A percentile compares a stretch with the other conserved stretches of the same genome.
Evolutionary conservation across 202 grass and related monocot species (phyloP).

Genomic region (Zizania palustris): DNA sequence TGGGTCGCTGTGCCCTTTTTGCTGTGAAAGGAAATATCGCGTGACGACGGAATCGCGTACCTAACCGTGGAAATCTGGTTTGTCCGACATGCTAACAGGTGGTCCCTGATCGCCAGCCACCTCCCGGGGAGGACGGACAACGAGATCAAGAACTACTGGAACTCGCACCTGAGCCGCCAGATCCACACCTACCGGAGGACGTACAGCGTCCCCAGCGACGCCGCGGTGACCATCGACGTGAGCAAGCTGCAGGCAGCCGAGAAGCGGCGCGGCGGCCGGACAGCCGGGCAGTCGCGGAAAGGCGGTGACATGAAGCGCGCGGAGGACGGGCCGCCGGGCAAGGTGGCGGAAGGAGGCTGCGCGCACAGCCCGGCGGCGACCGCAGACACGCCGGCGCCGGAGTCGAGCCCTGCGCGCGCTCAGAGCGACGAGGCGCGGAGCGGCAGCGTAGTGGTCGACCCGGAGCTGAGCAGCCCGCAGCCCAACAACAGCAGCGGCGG

Average conservation of each 20-base stretch:
- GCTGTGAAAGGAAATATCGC: background rate
- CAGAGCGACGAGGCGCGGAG: constrained; percentile 52
- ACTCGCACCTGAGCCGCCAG: constrained; percentile 80
- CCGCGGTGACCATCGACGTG: constrained; percentile 47
- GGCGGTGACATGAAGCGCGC: background rate
- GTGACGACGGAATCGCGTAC: background rate
- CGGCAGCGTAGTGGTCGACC: constrained; percentile 59
- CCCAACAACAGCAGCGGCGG: constrained; percentile 7
- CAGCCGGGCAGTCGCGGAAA: constrained; percentile 40
- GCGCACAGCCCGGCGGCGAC: background rate
- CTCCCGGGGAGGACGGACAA: constrained; percentile 83
- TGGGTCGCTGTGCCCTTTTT: background rate
- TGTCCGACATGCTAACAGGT: constrained; percentile 41
- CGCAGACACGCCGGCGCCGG: background rate
- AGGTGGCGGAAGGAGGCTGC: too few species aligned
- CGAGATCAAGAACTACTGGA: constrained; percentile 96
- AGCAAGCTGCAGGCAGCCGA: constrained; percentile 37
- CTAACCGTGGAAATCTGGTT: background rate
- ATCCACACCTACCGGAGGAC: constrained; percentile 60
- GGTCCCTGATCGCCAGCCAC: constrained; percentile 72
- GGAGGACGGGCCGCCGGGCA: background rate
- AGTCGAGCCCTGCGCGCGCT: constrained; percentile 29
- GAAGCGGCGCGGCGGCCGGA: constrained; percentile 57
- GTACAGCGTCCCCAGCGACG: constrained; percentile 31
- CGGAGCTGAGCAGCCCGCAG: constrained; percentile 38